Conservation (phyloP, 352 stramenopile species). For the Phytopythium oedochilum region DNA sequence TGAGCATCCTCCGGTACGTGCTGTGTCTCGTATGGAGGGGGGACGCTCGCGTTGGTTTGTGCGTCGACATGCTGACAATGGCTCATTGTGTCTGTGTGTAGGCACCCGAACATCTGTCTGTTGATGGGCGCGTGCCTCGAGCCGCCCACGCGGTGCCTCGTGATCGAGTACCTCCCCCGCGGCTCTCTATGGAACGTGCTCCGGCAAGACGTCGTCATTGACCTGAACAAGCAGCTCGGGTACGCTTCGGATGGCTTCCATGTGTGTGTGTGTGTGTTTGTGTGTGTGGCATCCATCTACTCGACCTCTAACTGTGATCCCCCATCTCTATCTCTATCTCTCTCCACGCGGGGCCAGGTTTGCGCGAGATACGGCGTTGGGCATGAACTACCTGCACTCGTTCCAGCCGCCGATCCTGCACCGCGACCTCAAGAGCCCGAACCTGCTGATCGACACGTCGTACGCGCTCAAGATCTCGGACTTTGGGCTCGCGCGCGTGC, state of each 20-base stretch:
- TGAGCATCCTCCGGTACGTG: constrained; percentile 81
- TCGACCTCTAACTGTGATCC: constrained; percentile 5
- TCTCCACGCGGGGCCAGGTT: constrained; percentile 55
- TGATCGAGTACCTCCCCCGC: constrained; percentile 81
- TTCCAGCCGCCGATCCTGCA: constrained; percentile 85
- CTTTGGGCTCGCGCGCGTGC: constrained; percentile 79
- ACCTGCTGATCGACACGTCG: constrained; percentile 71
- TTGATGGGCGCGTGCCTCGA: constrained; percentile 81
- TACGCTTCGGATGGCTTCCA: constrained; percentile 16
- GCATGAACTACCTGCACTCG: constrained; percentile 88
- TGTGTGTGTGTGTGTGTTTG: constrained; percentile 3
- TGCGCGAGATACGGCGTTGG: constrained; percentile 69
- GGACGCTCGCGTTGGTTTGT: too few species aligned
- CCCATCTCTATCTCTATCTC: too few species aligned
- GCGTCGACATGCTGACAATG: too few species aligned
- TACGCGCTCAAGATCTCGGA: constrained; percentile 89
- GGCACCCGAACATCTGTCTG: constrained; percentile 84
- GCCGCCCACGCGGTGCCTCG: constrained; percentile 72
- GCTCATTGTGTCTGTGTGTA: constrained; percentile 8
- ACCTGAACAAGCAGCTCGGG: constrained; percentile 66
- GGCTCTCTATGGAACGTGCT: constrained; percentile 87
- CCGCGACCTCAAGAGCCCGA: constrained; percentile 85
- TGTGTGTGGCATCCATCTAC: neutral
- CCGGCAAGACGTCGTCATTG: constrained; percentile 67
- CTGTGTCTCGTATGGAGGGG: too few species aligned